Base-by-base conservation (phyloP, 169 alveolate species). In the Plasmodium chabaudi region DNA sequence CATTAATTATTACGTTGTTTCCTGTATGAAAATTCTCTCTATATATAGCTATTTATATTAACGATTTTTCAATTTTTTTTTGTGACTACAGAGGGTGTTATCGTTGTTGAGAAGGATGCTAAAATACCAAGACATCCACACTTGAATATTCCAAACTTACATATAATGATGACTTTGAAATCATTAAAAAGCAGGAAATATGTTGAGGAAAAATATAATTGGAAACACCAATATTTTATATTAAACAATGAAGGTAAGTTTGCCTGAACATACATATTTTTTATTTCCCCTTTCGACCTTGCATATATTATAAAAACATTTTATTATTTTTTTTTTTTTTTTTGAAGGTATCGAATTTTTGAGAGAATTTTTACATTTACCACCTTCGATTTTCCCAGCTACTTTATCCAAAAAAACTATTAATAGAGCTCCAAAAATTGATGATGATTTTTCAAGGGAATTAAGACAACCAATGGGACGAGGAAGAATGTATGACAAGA, bases 371-470 rank as follows among this genome's bases (percentile, higher is more conserved):
- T 89, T 97, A 49, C 97, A 97, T 87, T 95, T 97, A 59, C 99
- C 99, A 9, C 95, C 98, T 51, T 95, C 97, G 39, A 97, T 96
- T 67, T 95, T 96, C 93, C 99, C 99, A 25, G 96, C 98, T 67
- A 97, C 99, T 49, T 96, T 95, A 90, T 95, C 99, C 69, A 96
- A 96, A 94, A 95, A 94, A 91, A 87, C 88, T 2, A 82, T 94
- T 9, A 61, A 95, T 1, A 87, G 94, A 61, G 94, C 92, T 2
- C 91, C 91, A 23, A 86, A 86, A 39, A 47, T 70, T 12, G 91
- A 86, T 6, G 91, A 86, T 17, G 91, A 86, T n/a, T 39, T 86
- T 47, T 55, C 87, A 10, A 70, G 91, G 25, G 91, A 86, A 2
- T n/a, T 63, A 12, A 68, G 91, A 61, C 87, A 63, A 27, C 74